Evolutionary conservation across 1,139 yeast genomes (phyloP).

Genomic region (Kodamaea anthophila): DNA sequence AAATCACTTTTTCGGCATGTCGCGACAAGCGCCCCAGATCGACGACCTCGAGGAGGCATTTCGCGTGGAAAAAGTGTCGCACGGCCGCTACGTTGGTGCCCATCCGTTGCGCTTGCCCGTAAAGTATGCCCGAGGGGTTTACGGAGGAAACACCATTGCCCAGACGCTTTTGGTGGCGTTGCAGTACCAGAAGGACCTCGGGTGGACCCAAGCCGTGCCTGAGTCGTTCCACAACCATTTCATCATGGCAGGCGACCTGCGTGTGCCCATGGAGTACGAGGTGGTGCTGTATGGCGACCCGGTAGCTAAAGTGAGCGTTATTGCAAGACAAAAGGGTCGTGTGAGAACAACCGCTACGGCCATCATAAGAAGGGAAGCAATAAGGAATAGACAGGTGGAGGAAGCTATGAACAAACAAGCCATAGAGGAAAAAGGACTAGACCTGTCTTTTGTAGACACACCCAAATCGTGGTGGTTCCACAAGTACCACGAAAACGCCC

Average conservation of each 20-base stretch:
- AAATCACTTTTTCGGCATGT: conserved; percentile 1
- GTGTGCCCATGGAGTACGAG: conserved; percentile 46
- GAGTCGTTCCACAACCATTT: conserved; percentile 38
- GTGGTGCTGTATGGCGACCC: conserved; percentile 44
- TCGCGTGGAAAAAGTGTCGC: conserved; percentile 26
- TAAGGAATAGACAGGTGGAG: not conserved
- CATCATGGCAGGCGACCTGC: conserved; percentile 43
- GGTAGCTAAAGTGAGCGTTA: conserved; percentile 22
- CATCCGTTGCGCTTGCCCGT: conserved; percentile 35
- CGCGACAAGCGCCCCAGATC: conserved; percentile 1
- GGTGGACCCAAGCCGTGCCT: conserved; percentile 15
- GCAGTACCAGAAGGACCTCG: conserved; percentile 17
- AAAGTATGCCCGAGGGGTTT: conserved; percentile 61
- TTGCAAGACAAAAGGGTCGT: conserved; percentile 26
- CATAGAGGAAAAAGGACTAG: not conserved
- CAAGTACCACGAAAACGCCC: conserved; percentile 22
- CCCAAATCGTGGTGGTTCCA: conserved; percentile 9
- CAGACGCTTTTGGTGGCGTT: conserved; percentile 66
- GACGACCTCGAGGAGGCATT: conserved; percentile 35
- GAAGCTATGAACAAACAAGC: not conserved
- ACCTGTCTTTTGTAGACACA: not conserved
- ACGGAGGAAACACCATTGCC: conserved; percentile 75
- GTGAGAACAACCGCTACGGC: conserved; percentile 22
- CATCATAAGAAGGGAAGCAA: conserved; percentile 1
- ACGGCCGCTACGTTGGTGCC: conserved; percentile 28